Percentiles rank a stretch among this genome's conserved stretches.
Evolutionary conservation across 2,329 filamentous ascomycete genomes (phyloP).

Genomic region (Colletotrichum endophyticum): DNA sequence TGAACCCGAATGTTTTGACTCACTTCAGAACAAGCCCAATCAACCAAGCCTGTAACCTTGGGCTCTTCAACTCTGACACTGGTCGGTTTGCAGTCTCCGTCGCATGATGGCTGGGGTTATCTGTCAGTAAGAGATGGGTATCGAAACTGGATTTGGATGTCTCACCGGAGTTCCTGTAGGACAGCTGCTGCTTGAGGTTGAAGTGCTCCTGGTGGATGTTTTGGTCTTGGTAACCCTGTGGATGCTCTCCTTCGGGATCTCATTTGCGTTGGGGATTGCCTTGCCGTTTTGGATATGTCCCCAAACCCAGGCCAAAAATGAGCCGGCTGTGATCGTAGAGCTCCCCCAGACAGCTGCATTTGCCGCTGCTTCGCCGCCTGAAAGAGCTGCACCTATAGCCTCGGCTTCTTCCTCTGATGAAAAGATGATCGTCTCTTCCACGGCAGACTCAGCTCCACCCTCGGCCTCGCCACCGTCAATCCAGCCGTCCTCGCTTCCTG

Average conservation of each 20-base stretch:
- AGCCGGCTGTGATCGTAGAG: neutral
- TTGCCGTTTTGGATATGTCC: neutral
- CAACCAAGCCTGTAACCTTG: neutral
- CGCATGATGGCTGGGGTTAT: neutral
- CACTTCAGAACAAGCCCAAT: neutral
- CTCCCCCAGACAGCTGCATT: neutral
- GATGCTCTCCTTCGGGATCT: neutral
- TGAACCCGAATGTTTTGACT: neutral
- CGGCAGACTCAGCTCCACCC: neutral
- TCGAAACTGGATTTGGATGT: fast-evolving
- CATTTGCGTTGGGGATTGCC: neutral
- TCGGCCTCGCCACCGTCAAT: neutral
- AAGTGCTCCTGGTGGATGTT: neutral
- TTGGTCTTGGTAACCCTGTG: neutral
- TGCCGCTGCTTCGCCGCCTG: neutral
- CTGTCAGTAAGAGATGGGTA: neutral
- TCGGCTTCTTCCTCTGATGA: neutral
- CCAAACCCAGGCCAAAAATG: neutral
- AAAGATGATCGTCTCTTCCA: neutral
- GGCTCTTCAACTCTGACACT: fast-evolving
- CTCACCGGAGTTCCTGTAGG: neutral
- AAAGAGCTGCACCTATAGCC: neutral
- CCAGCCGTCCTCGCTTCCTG: neutral
- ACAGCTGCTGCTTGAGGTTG: neutral
- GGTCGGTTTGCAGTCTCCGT: neutral